phyloP scores from a whole-genome alignment of 495 filamentous ascomycete genomes.

The Trichoderma parareesei region DNA sequence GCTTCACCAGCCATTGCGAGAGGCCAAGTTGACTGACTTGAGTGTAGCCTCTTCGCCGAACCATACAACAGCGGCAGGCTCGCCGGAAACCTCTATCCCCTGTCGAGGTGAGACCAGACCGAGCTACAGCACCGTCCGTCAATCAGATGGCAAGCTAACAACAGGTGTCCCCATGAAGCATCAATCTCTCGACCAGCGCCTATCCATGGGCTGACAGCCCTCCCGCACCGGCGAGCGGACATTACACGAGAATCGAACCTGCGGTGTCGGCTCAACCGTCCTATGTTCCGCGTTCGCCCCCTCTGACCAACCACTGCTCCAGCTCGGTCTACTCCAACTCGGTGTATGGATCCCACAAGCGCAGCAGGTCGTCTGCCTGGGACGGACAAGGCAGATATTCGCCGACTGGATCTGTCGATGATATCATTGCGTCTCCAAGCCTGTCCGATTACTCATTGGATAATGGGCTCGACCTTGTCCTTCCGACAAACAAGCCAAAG shows the following conservation, averaged over 20 bases:
- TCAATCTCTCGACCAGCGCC: neutral
- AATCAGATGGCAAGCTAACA: neutral
- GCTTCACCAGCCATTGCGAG: neutral
- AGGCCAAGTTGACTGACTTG: neutral
- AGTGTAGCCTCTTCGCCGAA: neutral
- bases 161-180: neutral
- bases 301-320: neutral
- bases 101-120: neutral
- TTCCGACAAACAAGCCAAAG: constrained; percentile 34
- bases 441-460: constrained; percentile 38
- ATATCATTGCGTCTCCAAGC: constrained; percentile 35
- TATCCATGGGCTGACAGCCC: constrained; percentile 6
- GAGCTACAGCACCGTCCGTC: neutral
- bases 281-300: neutral
- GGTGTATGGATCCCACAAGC: constrained; percentile 27
- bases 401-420: constrained; percentile 40
- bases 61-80: constrained; percentile 3
- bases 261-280: neutral
- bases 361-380: constrained; percentile 30
- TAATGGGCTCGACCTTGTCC: constrained; percentile 26
- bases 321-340: neutral
- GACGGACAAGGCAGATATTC: constrained; percentile 35
- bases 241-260: constrained; percentile 4
- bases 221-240: neutral
- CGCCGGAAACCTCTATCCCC: neutral